Evolutionary conservation across 192 early-diverging fungal species (phyloP), one percentile per base, ranked within the genome.

Genomic region (Phycomyces blakesleeanus): DNA sequence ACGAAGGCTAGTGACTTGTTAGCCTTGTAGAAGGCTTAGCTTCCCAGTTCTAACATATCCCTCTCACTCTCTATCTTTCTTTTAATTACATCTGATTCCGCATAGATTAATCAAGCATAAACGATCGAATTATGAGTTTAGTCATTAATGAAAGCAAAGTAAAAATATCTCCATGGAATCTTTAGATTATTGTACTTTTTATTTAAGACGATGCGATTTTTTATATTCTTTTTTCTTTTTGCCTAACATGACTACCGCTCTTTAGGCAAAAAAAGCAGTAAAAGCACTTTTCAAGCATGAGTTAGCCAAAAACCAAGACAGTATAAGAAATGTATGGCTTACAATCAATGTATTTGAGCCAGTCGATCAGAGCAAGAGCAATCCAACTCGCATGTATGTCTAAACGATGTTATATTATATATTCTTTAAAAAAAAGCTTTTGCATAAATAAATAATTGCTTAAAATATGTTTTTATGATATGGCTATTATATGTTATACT

Each of bases 241-340:
- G 6, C 8, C 18, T 47, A 18, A n/a, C 11, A 18, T 12, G 12
- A 42, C 39, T 44, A n/a, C 40, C 7, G 29, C 2, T 34, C 7
- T 24, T 49, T 58, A 69, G 67, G 67, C 47, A 20, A 44, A 27
- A 49, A 61, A 61, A 16, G 44, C 67, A n/a, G 37, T 69, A 9
- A 56, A 57, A 27, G 60, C 60, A 5, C 54, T 69, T n/a, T 69
- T 49, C 50, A 49, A 61, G 26, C 55, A 69, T 27, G 51, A 55
- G 16, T 27, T 0, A 14, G 53, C 6, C 41, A 69, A 50, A 26
- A 24, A 14, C 27, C 44, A 7, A 52, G 39, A 16, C n/a, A 66
- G 16, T 20, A 49, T 12, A 41, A 51, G 16, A 52, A 63, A 52
- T 15, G 51, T 69, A 4, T 69, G 67, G 67, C 51, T 69, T 14